These are phyloP conservation scores for Dictyostelium firmibasis DNA, from an alignment of 78 protist genomes.

Conservation along the genomic window DNA sequence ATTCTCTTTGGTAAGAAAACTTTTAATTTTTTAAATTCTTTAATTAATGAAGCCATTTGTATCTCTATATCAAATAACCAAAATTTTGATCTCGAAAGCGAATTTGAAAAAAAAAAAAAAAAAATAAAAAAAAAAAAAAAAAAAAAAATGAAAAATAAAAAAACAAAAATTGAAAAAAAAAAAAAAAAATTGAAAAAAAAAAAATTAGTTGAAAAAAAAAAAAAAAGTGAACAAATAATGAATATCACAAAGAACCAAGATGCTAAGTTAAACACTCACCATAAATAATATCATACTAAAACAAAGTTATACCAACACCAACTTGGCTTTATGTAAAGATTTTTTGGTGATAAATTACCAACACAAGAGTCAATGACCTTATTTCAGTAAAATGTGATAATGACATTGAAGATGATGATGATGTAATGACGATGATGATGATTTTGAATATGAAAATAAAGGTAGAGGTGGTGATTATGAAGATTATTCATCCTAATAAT, in stretches of 20 bases:
- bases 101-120: neutral
- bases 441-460: neutral
- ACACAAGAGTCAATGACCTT: slow-evolving; percentile 38
- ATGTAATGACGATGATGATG: neutral
- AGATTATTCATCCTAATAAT: neutral
- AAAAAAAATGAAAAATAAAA: neutral
- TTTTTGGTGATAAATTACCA: slow-evolving; percentile 39
- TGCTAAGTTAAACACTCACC: neutral
- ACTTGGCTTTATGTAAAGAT: slow-evolving; percentile 13
- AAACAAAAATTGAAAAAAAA: neutral
- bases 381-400: slow-evolving; percentile 7
- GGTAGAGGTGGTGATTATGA: neutral
- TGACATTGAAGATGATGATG: neutral
- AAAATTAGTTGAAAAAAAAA: neutral
- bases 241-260: neutral
- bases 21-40: slow-evolving; percentile 5
- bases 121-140: neutral
- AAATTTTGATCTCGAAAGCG: neutral
- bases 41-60: neutral
- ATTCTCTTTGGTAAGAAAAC: slow-evolving; percentile 13
- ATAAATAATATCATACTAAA: neutral
- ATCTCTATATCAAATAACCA: neutral
- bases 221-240: neutral
- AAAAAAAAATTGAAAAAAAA: neutral
- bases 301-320: neutral